Percentiles rank a stretch among this genome's conserved stretches.
Evolutionary conservation across 352 stramenopile species (phyloP).

Genomic region (Phytophthora multivora): DNA sequence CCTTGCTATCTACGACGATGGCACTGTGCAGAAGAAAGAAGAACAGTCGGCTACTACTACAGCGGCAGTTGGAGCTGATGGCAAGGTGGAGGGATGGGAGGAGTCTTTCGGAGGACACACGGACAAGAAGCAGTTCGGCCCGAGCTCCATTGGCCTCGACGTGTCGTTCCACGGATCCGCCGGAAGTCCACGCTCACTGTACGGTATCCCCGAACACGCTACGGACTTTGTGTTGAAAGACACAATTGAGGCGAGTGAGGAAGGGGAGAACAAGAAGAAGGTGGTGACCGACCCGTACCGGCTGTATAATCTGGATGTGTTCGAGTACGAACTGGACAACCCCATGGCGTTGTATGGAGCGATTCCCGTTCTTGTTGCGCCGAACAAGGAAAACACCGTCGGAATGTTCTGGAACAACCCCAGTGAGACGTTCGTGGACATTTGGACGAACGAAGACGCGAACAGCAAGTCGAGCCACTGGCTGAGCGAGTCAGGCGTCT

Average conservation of each 20-base stretch:
- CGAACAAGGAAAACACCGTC: slow-evolving; percentile 76
- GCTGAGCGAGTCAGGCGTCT: slow-evolving; percentile 95
- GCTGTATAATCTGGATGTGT: slow-evolving; percentile 99
- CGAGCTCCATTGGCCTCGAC: slow-evolving; percentile 96
- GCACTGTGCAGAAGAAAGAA: slow-evolving; percentile 81
- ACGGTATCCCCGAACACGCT: slow-evolving; percentile 98
- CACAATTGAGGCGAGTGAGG: slow-evolving; percentile 71
- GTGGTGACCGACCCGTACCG: slow-evolving; percentile 95
- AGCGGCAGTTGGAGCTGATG: slow-evolving; percentile 23
- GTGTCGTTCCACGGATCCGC: slow-evolving; percentile 90
- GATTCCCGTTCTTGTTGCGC: slow-evolving; percentile 74
- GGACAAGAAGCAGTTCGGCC: slow-evolving; percentile 83
- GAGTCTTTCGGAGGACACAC: slow-evolving; percentile 96
- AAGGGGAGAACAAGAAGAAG: slow-evolving; percentile 29
- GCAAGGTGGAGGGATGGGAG: slow-evolving; percentile 89
- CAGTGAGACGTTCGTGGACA: slow-evolving; percentile 98
- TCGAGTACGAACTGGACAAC: slow-evolving; percentile 99
- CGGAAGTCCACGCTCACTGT: slow-evolving; percentile 79
- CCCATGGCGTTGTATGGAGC: slow-evolving; percentile 98
- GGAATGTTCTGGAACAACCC: slow-evolving; percentile 99
- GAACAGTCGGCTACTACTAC: slow-evolving; percentile 26
- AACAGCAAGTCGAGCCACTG: slow-evolving; percentile 87
- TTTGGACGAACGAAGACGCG: slow-evolving; percentile 65
- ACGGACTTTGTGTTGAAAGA: slow-evolving; percentile 93
- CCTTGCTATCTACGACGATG: slow-evolving; percentile 96